Conservation (phyloP, 495 filamentous ascomycete species). For the Geoglossum glabrum region DNA sequence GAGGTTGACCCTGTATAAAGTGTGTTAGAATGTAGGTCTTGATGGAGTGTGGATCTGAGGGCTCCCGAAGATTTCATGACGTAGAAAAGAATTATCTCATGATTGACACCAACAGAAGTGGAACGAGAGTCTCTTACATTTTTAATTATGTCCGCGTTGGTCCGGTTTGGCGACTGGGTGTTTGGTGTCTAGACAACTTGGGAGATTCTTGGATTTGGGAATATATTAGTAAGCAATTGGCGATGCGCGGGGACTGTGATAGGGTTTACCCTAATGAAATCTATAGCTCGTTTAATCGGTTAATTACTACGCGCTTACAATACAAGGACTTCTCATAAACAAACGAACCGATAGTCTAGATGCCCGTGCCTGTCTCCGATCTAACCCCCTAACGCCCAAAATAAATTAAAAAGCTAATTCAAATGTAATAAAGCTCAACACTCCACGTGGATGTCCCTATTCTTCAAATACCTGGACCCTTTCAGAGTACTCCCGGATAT, state of each 20-base stretch:
- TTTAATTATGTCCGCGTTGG: background rate
- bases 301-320: too few species aligned
- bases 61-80: background rate
- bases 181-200: background rate
- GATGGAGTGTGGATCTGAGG: background rate
- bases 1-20: slow-evolving; percentile 75
- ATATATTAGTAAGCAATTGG: background rate
- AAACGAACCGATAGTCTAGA: too few species aligned
- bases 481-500: slow-evolving; percentile 61
- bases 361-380: too few species aligned
- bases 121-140: background rate
- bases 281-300: too few species aligned
- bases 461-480: slow-evolving; percentile 60
- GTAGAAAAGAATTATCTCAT: background rate
- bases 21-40: background rate
- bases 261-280: background rate
- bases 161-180: background rate
- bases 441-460: too few species aligned
- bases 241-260: background rate
- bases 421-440: too few species aligned
- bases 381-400: too few species aligned
- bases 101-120: background rate
- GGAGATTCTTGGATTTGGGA: background rate
- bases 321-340: too few species aligned
- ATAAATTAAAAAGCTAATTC: too few species aligned